These are phyloP conservation scores for Wickerhamiella brachini DNA, from an alignment of 805 yeast genomes.

Conservation along the genomic window DNA sequence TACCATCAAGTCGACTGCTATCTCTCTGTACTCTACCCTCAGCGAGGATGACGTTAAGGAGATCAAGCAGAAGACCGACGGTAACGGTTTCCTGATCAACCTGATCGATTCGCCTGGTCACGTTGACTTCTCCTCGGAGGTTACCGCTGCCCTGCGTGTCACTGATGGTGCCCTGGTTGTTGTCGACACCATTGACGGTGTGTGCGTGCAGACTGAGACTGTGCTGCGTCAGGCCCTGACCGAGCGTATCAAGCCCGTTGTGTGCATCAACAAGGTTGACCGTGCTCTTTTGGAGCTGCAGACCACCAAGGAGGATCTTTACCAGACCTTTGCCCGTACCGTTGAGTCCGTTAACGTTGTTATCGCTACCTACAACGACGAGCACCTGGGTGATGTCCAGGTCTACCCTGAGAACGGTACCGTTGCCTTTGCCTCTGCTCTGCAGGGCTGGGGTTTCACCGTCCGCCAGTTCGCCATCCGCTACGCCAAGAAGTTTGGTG, in stretches of 20 bases:
- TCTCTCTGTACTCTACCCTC: slow-evolving; percentile 86
- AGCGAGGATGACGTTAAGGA: slow-evolving; percentile 70
- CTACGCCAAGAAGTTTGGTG: slow-evolving; percentile 99
- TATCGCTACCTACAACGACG: slow-evolving; percentile 88
- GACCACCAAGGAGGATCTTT: slow-evolving; percentile 96
- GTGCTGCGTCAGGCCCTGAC: slow-evolving; percentile 97
- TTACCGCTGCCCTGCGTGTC: slow-evolving; percentile 98
- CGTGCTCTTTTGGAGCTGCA: slow-evolving; percentile 98
- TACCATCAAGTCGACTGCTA: slow-evolving; percentile 97
- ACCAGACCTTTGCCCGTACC: slow-evolving; percentile 97
- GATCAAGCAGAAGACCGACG: slow-evolving; percentile 81
- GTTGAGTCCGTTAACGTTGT: slow-evolving; percentile 98
- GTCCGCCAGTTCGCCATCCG: slow-evolving; percentile 96
- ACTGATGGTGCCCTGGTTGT: slow-evolving; percentile 99
- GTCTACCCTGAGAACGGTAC: slow-evolving; percentile 99
- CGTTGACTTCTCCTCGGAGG: slow-evolving; percentile 99
- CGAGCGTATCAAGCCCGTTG: slow-evolving; percentile 99
- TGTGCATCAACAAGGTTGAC: slow-evolving; percentile 97
- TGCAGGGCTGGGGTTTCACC: slow-evolving; percentile 99
- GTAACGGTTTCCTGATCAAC: slow-evolving; percentile 92
- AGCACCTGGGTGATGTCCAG: slow-evolving; percentile 86
- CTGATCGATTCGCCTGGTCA: slow-evolving; percentile 99
- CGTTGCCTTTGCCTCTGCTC: slow-evolving; percentile 99
- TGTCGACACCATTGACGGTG: slow-evolving; percentile 99
- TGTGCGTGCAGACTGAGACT: slow-evolving; percentile 99